Evolutionary conservation across 78 protist species (phyloP).

Genomic region (Anaeramoeba flamelloides): DNA sequence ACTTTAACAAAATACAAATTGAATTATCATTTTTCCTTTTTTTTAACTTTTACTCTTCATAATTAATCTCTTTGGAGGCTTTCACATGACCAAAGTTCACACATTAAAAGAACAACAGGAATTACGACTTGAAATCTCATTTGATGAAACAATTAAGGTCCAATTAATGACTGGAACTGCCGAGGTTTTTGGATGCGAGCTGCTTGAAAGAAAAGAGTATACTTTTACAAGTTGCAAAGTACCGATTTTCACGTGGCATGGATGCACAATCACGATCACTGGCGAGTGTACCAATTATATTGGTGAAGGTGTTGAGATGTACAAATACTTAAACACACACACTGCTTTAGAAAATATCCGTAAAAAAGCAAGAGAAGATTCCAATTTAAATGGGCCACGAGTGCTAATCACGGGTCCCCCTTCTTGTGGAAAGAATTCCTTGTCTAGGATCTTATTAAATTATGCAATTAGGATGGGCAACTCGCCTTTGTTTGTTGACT

Average conservation of each 20-base stretch:
- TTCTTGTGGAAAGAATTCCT: neutral
- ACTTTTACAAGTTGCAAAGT: neutral
- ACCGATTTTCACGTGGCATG: neutral
- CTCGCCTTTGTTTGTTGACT: neutral
- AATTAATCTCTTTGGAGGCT: no score
- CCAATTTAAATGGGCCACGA: neutral
- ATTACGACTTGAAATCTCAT: neutral
- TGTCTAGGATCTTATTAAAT: neutral
- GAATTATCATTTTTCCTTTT: no score
- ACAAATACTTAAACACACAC: neutral
- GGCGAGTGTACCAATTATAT: neutral
- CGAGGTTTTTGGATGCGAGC: neutral
- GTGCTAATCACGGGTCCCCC: neutral
- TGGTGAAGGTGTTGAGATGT: neutral
- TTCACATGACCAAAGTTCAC: no score
- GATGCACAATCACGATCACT: neutral
- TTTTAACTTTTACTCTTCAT: no score
- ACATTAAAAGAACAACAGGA: neutral
- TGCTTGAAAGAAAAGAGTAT: neutral
- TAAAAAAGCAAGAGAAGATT: neutral
- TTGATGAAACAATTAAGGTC: neutral
- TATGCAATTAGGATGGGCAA: neutral
- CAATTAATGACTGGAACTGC: neutral
- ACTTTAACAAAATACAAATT: no score
- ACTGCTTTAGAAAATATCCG: neutral